Percentiles rank a stretch among this genome's conserved stretches.
These are phyloP conservation scores for Verruconis gallopava DNA, from an alignment of 2,329 filamentous ascomycete species.

Conservation along the genomic window DNA sequence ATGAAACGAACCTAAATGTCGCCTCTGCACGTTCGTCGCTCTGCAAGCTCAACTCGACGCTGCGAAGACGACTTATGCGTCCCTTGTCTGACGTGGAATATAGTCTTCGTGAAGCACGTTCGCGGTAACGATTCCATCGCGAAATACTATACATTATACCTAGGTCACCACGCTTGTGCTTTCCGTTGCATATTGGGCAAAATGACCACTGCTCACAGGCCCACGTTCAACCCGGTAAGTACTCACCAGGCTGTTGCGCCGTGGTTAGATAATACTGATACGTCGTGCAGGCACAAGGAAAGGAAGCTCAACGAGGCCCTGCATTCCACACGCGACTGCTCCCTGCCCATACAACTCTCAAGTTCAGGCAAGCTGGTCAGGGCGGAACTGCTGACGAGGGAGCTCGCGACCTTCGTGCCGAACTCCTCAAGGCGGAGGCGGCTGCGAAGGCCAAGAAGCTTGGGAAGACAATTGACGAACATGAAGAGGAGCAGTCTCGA, in stretches of 20 bases:
- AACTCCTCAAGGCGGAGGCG: constrained; percentile 79
- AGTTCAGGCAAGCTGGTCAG: constrained; percentile 79
- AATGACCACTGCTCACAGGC: constrained; percentile 54
- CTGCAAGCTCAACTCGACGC: too few relatives aligned
- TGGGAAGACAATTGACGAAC: constrained; percentile 42
- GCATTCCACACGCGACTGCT: constrained; percentile 94
- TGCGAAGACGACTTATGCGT: too few relatives aligned
- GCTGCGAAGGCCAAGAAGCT: constrained; percentile 78
- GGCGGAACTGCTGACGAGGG: constrained; percentile 63
- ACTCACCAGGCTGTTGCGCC: constrained; percentile 8
- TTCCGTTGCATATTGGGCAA: too few relatives aligned
- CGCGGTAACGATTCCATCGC: too few relatives aligned
- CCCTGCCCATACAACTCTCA: constrained; percentile 85
- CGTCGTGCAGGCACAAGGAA: constrained; percentile 60
- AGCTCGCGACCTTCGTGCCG: constrained; percentile 70
- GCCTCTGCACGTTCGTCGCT: too few relatives aligned
- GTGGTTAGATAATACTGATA: too few relatives aligned
- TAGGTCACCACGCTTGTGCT: too few relatives aligned
- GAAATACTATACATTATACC: not conserved
- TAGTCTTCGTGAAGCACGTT: not conserved
- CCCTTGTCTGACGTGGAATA: not conserved
- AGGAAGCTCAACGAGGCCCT: constrained; percentile 84
- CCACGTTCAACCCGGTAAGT: constrained; percentile 85
- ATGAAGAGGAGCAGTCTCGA: constrained; percentile 25
- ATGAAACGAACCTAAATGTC: too few relatives aligned